Base-by-base conservation (phyloP, 805 yeast genomes). In the Teunomyces lycoperdinae region DNA sequence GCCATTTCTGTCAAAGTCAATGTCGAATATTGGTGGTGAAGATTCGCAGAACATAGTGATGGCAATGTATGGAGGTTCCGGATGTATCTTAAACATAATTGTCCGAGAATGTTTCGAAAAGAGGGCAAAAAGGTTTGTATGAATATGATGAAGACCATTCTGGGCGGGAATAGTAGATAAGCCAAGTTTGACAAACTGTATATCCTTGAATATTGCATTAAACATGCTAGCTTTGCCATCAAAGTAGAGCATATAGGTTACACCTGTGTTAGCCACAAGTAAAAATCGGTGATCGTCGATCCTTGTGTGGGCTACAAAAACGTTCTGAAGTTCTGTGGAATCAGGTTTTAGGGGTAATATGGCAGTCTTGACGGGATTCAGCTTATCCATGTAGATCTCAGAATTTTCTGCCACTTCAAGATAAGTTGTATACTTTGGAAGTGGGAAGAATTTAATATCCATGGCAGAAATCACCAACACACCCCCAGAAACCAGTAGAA, bases 1-100 rank as follows among this genome's bases (percentile, higher is more conserved):
- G 17, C 50, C 46, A 2, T 45, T 39, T 1, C 41, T 44, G 14
- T 38, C 27, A 2, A 53, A 39, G 20, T 54, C 55, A 9, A 69
- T 39, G 42, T 61, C 63, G 14, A 70, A 46, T 5, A 71, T 47
- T 2, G 76, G 74, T 7, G 74, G 68, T 2, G 71, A 57, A 13
- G 67, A 58, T 0, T 58, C 49, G 14, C 61, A 32, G 24, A 51
- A 56, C 16, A 49, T 32, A 13, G 51, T 43, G 13, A 70, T 56
- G 30, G 56, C 53, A 8, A 68, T 59, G 44, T 49, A 58, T 1
- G 75, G 75, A 7, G 53, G 39, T 8, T 50, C 42, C 0, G 64
- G 62, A 2, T 53, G 31, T 0, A 70, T 53, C 13, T 58, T 58
- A 39, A 70, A 66, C 9, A 68, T 17, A 5, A 68, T 50, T 7